A percentile compares a stretch with the other conserved stretches of the same genome.
These are phyloP conservation scores for Citrus inodora DNA, from an alignment of 345 rosid genomes.

Conservation along the genomic window DNA sequence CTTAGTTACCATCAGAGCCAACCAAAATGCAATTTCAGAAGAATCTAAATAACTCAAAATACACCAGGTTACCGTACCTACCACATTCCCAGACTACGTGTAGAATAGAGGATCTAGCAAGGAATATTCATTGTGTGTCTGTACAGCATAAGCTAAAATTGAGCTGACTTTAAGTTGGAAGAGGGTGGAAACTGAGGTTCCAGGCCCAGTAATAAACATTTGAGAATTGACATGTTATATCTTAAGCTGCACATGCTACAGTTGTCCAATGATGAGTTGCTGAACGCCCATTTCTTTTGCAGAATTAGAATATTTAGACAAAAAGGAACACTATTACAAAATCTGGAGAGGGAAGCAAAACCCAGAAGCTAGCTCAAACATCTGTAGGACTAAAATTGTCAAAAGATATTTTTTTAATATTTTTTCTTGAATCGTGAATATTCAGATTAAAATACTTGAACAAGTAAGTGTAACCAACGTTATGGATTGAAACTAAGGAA, in stretches of 20 bases:
- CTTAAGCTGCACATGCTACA: neutral
- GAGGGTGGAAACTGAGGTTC: neutral
- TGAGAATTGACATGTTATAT: neutral
- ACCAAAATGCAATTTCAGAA: neutral
- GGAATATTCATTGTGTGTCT: neutral
- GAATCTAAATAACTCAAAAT: neutral
- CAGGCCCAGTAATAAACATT: neutral
- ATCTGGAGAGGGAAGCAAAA: neutral
- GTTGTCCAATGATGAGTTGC: neutral
- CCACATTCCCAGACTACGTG: too few relatives aligned
- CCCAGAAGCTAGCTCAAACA: conserved; percentile 20
- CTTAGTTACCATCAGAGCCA: neutral
- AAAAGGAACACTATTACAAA: neutral
- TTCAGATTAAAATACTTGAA: neutral
- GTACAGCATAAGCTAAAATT: neutral
- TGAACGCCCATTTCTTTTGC: neutral
- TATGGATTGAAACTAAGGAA: neutral
- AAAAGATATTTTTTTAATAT: too few relatives aligned
- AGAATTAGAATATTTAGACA: neutral
- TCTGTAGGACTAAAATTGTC: neutral
- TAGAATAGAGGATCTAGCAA: neutral
- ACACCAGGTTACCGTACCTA: neutral
- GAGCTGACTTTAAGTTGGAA: neutral
- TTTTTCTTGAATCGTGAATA: neutral
- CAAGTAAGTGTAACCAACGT: neutral